These are phyloP conservation scores for Arthrobotrys entomopaga DNA, from an alignment of 2,329 filamentous ascomycete species.

Conservation along the genomic window DNA sequence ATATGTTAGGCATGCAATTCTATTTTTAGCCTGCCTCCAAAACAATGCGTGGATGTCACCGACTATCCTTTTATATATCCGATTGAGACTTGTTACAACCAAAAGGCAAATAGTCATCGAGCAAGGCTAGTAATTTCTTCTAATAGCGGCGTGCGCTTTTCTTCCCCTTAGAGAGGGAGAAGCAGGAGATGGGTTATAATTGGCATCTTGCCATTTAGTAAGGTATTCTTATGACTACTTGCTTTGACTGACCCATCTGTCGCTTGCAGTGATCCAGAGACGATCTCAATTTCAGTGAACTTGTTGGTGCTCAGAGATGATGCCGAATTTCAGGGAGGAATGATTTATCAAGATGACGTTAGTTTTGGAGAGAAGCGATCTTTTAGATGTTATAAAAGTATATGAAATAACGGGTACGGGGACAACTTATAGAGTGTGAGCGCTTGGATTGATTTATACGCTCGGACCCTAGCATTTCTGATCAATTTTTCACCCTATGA, in stretches of 20 bases:
- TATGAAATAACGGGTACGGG: background rate
- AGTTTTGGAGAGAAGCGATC: background rate
- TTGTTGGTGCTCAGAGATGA: background rate
- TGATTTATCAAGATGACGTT: background rate
- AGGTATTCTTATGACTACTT: background rate
- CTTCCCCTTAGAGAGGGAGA: background rate
- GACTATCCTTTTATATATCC: background rate
- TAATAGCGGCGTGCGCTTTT: no score
- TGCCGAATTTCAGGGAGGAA: background rate
- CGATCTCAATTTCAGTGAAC: background rate
- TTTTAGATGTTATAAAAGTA: background rate
- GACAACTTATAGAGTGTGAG: background rate
- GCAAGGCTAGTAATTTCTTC: background rate
- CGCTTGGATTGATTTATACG: background rate
- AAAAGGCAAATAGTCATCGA: background rate
- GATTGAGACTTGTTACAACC: background rate
- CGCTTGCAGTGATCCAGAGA: background rate
- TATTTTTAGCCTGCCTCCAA: background rate
- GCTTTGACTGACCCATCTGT: background rate
- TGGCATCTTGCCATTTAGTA: background rate
- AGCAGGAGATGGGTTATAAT: background rate
- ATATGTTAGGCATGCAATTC: background rate
- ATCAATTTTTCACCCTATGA: background rate
- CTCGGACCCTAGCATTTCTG: background rate
- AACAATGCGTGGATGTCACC: background rate